Percentiles rank a stretch among this genome's conserved stretches.
phyloP scores from a whole-genome alignment of 768 basidiomycete species.

The Tricholoma sp. region DNA sequence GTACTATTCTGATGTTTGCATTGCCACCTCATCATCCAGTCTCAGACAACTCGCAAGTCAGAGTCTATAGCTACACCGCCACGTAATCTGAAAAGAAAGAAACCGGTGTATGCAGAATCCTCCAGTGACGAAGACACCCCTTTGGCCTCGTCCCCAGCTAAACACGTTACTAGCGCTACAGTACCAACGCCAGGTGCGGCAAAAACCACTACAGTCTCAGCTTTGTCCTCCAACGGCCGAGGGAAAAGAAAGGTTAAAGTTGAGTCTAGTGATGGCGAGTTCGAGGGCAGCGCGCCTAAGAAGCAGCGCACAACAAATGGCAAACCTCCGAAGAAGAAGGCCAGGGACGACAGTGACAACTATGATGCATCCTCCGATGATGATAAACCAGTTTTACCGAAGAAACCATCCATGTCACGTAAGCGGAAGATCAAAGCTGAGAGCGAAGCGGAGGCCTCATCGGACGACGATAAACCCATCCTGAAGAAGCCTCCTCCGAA shows the following conservation, averaged over 20 bases:
- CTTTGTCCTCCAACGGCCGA: slow-evolving; percentile 32
- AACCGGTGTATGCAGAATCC: slow-evolving; percentile 44
- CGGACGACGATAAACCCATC: slow-evolving; percentile 39
- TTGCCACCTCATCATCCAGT: slow-evolving; percentile 33
- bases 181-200: slow-evolving; percentile 38
- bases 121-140: slow-evolving; percentile 73
- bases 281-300: slow-evolving; percentile 31
- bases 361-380: slow-evolving; percentile 28
- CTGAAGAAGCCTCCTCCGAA: slow-evolving; percentile 43
- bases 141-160: slow-evolving; percentile 68
- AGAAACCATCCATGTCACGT: slow-evolving; percentile 29
- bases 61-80: slow-evolving; percentile 36
- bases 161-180: slow-evolving; percentile 35
- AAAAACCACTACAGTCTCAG: slow-evolving; percentile 27
- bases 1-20: slow-evolving; percentile 12
- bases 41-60: slow-evolving; percentile 47
- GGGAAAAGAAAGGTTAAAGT: slow-evolving; percentile 28
- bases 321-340: slow-evolving; percentile 61
- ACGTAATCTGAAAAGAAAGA: slow-evolving; percentile 56
- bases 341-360: slow-evolving; percentile 43
- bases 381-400: slow-evolving; percentile 29
- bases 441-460: slow-evolving; percentile 40
- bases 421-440: slow-evolving; percentile 49
- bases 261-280: slow-evolving; percentile 33
- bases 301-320: slow-evolving; percentile 42